A percentile compares a stretch with the other conserved stretches of the same genome.
These are phyloP conservation scores for Arthrinium puccinioides DNA, from an alignment of 2,329 filamentous ascomycete genomes.

Conservation along the genomic window DNA sequence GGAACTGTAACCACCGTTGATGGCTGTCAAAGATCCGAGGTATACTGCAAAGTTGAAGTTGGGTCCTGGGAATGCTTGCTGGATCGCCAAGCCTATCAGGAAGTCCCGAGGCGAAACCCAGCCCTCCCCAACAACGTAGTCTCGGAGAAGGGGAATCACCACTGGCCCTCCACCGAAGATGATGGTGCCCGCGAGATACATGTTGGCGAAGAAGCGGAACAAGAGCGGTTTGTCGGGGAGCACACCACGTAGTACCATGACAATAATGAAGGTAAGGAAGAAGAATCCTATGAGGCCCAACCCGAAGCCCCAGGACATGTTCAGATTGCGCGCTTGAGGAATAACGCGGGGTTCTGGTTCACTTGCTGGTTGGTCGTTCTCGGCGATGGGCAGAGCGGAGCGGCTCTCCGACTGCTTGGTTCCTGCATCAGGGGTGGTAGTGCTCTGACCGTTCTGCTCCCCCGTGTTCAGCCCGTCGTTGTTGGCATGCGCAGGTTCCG, in stretches of 20 bases:
- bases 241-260: constrained; percentile 45
- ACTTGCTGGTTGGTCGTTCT: neutral
- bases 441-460: too few relatives aligned
- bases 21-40: constrained; percentile 42
- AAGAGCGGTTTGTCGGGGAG: constrained; percentile 33
- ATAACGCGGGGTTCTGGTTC: constrained; percentile 21
- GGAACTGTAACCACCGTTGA: constrained; percentile 26
- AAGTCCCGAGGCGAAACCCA: constrained; percentile 69
- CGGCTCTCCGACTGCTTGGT: too few relatives aligned
- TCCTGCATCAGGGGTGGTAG: too few relatives aligned
- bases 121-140: constrained; percentile 57
- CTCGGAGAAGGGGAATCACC: constrained; percentile 55
- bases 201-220: constrained; percentile 60
- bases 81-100: constrained; percentile 63
- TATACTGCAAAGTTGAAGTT: constrained; percentile 49
- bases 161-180: constrained; percentile 60
- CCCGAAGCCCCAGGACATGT: constrained; percentile 39
- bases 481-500: too few relatives aligned
- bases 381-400: neutral
- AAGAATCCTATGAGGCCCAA: constrained; percentile 37
- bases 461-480: too few relatives aligned
- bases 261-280: constrained; percentile 45
- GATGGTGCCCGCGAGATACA: constrained; percentile 67
- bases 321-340: constrained; percentile 23
- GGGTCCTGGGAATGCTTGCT: constrained; percentile 61